Conservation (phyloP, 805 yeast species). For the Cyberlindnera nakhonratchasimensis region DNA sequence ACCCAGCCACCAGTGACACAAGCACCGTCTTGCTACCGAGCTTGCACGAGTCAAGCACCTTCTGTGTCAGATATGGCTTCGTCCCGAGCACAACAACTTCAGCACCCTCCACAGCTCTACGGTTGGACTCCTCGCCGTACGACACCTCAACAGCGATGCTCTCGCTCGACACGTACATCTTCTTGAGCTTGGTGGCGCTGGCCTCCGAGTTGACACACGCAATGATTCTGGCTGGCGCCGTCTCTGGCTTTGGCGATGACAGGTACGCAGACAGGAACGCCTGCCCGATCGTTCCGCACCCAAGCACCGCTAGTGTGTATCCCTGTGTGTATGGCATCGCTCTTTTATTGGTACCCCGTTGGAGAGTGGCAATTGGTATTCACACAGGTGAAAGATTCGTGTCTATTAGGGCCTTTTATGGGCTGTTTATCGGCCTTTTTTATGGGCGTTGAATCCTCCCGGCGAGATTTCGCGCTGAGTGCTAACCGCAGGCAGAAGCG, state of each 20-base stretch:
- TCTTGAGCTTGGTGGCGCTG: conserved; percentile 46
- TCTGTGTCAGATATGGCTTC: conserved; percentile 77
- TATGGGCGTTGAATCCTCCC: background rate
- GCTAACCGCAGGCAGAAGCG: conserved; percentile 2
- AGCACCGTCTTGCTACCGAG: conserved; percentile 45
- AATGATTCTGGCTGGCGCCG: conserved; percentile 67
- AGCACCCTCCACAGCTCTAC: conserved; percentile 56
- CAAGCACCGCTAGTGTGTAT: conserved; percentile 74
- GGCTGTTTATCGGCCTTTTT: background rate
- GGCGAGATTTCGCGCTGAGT: background rate
- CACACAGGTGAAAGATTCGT: too few species aligned
- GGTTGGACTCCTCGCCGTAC: conserved; percentile 45
- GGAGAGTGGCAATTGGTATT: too few species aligned
- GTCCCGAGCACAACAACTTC: conserved; percentile 78
- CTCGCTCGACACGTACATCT: conserved; percentile 38
- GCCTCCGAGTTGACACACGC: conserved; percentile 67
- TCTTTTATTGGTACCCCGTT: background rate
- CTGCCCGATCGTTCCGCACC: conserved; percentile 95
- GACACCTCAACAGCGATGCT: conserved; percentile 52
- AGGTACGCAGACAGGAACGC: conserved; percentile 83
- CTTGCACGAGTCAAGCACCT: conserved; percentile 45
- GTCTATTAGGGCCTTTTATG: too few species aligned
- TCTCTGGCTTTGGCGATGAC: conserved; percentile 35
- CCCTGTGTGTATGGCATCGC: conserved; percentile 5
- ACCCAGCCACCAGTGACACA: conserved; percentile 88